A percentile compares a stretch with the other conserved stretches of the same genome.
These are phyloP conservation scores for Ambrosia hybrid DNA, from an alignment of 140 eudicot genomes.

Conservation along the genomic window DNA sequence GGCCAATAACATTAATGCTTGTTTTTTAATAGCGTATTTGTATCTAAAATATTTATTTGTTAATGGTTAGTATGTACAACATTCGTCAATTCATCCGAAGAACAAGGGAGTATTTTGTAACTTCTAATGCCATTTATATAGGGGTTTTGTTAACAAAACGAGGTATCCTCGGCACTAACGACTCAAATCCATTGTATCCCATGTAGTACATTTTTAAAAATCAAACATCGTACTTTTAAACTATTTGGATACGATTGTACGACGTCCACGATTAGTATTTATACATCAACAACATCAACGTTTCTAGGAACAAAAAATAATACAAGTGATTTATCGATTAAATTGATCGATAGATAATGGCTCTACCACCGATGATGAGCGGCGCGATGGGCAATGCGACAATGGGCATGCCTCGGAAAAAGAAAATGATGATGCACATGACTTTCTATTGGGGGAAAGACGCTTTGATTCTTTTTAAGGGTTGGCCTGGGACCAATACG, in stretches of 20 bases:
- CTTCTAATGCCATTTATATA: not conserved
- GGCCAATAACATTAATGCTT: too few species aligned
- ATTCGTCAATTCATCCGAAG: constrained; percentile 5
- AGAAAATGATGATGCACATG: constrained; percentile 46
- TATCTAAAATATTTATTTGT: not conserved
- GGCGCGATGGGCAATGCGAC: not conserved
- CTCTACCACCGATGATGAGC: constrained; percentile 29
- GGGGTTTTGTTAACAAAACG: constrained; percentile 12
- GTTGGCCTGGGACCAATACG: constrained; percentile 38
- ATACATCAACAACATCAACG: not conserved
- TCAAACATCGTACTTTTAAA: constrained; percentile 31
- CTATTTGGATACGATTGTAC: constrained; percentile 16
- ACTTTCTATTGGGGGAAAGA: constrained; percentile 49
- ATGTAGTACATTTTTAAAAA: constrained; percentile 27
- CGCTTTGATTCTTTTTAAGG: constrained; percentile 35
- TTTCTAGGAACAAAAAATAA: not conserved
- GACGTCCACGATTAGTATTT: not conserved
- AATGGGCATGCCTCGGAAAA: constrained; percentile 28
- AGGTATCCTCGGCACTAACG: constrained; percentile 24
- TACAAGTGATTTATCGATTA: not conserved
- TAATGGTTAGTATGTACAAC: not conserved
- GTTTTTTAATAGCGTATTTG: too few species aligned
- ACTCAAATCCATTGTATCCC: constrained; percentile 25
- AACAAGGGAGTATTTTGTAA: constrained; percentile 15
- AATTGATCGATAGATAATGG: constrained; percentile 8